Evolutionary conservation across 495 filamentous ascomycete species (phyloP), one percentile per base, ranked within the genome.

Genomic region (Penicillium arizonense): DNA sequence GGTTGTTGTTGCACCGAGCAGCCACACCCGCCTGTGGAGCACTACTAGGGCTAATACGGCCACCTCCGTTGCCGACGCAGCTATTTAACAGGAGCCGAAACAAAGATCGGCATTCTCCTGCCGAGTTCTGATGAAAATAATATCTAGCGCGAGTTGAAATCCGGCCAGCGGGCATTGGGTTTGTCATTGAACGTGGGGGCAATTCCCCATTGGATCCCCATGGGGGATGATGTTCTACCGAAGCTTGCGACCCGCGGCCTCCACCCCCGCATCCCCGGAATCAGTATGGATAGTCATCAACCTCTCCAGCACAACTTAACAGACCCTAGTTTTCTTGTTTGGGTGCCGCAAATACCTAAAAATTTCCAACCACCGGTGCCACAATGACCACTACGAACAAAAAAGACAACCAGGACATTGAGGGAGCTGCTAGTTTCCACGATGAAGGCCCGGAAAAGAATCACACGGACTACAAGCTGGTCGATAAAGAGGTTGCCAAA

Each of bases 401-500:
- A 20, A 23, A 28, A 30, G 46, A 58, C 18, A 41, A 46, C 20
- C 46, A 44, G 5, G 46, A 55, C 30, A 46, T 58, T 8, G 56
- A 55, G 13, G 43, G 54, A 32, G 40, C 47, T 4, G 26, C 18
- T 4, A 39, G 35, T 6, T 33, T 50, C 23, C 37, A 41, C 14
- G 65, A 35, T 35, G 62, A 71, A 33, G 40, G 41, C 16, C 57
- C 72, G 16, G 64, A 75, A 44, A 80, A 82, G 34, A 73, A 81
- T 18, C 70, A 70, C 10, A 72, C 72, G 16, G 73, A 82, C 53
- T 77, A 76, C 44, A 62, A 71, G 33, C 78, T 74, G 55, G 69
- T 88, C 18, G 85, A 87, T 63, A 66, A 71, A 21, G 85, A 87
- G 57, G 65, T 88, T 34, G 79, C 78, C 48, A 79, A 84, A 63